These are phyloP conservation scores for Plantago ovata DNA, from an alignment of 257 asterid species.

Conservation along the genomic window DNA sequence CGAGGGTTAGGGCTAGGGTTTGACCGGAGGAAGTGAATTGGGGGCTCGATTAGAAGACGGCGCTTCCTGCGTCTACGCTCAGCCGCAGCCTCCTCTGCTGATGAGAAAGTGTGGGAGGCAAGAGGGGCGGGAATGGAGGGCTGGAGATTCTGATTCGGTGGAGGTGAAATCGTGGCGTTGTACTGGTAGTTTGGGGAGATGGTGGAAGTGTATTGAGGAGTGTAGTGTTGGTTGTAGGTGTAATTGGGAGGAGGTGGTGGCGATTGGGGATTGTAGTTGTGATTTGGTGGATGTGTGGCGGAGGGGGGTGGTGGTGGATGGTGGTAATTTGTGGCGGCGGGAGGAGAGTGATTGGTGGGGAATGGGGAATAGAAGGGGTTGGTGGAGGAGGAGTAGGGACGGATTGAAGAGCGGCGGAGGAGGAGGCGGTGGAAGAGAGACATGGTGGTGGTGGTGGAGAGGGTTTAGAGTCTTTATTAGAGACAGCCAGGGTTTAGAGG, in stretches of 20 bases:
- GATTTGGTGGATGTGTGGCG: no score
- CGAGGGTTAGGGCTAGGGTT: slow-evolving; percentile 35
- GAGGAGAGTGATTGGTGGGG: slow-evolving; percentile 11
- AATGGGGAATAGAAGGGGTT: background rate
- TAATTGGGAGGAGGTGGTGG: background rate
- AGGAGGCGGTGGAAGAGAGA: background rate
- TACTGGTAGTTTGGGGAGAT: slow-evolving; percentile 2
- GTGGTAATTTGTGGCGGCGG: no score
- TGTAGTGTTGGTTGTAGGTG: slow-evolving; percentile 11
- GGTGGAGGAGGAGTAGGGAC: slow-evolving; percentile 9
- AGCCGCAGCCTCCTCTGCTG: slow-evolving; percentile 94
- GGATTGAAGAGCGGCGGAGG: background rate
- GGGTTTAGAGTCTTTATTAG: background rate
- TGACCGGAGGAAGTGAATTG: slow-evolving; percentile 66
- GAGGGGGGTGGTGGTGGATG: no score
- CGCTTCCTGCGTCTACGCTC: slow-evolving; percentile 90
- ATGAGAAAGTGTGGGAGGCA: slow-evolving; percentile 47
- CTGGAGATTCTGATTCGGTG: background rate
- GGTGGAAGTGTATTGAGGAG: slow-evolving; percentile 6
- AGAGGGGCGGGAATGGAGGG: slow-evolving; percentile 3
- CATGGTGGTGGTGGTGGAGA: background rate
- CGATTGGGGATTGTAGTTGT: slow-evolving; percentile 10
- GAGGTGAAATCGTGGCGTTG: background rate
- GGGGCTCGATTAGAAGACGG: slow-evolving; percentile 84
- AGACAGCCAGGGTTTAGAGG: no score